Percentiles rank a stretch among this genome's conserved stretches.
Conservation (phyloP, 495 filamentous ascomycete genomes). For the Stereocaulon alpinum region DNA sequence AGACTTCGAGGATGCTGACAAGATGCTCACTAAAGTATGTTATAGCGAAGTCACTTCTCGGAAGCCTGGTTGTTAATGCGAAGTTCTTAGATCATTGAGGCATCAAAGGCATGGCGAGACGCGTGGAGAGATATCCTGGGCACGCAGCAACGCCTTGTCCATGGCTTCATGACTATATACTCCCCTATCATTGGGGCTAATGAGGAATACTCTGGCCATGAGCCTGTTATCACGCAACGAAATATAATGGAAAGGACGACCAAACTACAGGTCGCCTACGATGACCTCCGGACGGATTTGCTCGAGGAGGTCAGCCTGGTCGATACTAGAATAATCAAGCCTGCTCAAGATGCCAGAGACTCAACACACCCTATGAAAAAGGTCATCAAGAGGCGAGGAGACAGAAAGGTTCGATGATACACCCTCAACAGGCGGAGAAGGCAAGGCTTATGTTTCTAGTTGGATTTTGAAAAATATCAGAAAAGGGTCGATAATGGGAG, state of each 20-base stretch:
- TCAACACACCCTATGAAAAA: constrained; percentile 69
- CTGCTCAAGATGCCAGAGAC: constrained; percentile 62
- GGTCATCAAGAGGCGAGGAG: constrained; percentile 83
- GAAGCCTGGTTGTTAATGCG: not conserved
- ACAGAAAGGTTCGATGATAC: constrained; percentile 56
- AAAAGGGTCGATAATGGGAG: constrained; percentile 58
- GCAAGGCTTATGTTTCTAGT: constrained; percentile 28
- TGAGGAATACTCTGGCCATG: constrained; percentile 39
- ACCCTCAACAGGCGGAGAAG: not conserved
- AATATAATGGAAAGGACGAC: constrained; percentile 55
- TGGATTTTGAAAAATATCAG: constrained; percentile 79
- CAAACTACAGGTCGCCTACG: constrained; percentile 57
- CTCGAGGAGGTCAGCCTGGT: constrained; percentile 62
- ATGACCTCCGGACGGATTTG: constrained; percentile 66
- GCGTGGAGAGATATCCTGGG: constrained; percentile 68
- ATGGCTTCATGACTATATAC: constrained; percentile 71
- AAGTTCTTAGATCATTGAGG: constrained; percentile 60
- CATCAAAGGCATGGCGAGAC: constrained; percentile 73
- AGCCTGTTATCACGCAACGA: constrained; percentile 51
- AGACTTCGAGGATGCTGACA: constrained; percentile 79
- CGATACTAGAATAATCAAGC: constrained; percentile 61
- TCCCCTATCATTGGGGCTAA: constrained; percentile 64
- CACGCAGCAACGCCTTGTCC: constrained; percentile 57
- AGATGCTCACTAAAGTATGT: constrained; percentile 58
- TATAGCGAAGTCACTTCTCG: not conserved